These are phyloP conservation scores for Misopates orontium DNA, from an alignment of 257 asterid genomes.

Conservation along the genomic window DNA sequence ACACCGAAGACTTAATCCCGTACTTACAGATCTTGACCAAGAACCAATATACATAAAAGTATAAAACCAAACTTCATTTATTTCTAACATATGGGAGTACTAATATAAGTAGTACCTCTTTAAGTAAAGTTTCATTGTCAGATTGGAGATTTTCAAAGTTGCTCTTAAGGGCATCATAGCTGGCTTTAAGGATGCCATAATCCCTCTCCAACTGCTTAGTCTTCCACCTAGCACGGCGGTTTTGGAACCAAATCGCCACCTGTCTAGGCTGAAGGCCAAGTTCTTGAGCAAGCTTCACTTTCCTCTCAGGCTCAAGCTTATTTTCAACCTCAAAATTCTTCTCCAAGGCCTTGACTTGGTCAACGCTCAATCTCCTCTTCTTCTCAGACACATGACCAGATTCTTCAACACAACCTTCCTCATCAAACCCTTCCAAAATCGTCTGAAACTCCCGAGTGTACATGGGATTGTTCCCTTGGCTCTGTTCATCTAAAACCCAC, in stretches of 20 bases:
- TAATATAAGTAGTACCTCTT: constrained; percentile 44
- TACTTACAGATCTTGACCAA: too few relatives aligned
- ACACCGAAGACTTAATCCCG: too few relatives aligned
- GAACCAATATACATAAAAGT: too few relatives aligned
- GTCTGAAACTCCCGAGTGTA: constrained; percentile 69
- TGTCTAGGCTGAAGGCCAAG: constrained; percentile 92
- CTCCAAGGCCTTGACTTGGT: constrained; percentile 89
- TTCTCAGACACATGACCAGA: constrained; percentile 61
- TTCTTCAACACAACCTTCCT: constrained; percentile 73
- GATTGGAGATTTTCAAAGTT: constrained; percentile 50
- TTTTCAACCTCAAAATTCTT: constrained; percentile 85
- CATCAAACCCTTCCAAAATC: constrained; percentile 74
- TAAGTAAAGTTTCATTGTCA: constrained; percentile 62
- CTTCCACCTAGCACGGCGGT: constrained; percentile 90
- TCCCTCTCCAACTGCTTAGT: constrained; percentile 89
- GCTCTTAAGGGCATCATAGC: constrained; percentile 60
- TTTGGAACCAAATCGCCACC: constrained; percentile 96
- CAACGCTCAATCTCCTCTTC: constrained; percentile 68
- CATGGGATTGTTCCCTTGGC: constrained; percentile 41
- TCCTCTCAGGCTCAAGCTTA: constrained; percentile 89
- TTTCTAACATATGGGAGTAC: too few relatives aligned
- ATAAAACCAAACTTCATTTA: too few relatives aligned
- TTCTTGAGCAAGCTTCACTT: constrained; percentile 78
- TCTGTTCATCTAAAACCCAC: constrained; percentile 48
- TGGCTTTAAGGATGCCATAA: constrained; percentile 68